Percentiles rank a stretch among this genome's conserved stretches.
Evolutionary conservation across 495 filamentous ascomycete genomes (phyloP).

Genomic region (Cercophora scortea): DNA sequence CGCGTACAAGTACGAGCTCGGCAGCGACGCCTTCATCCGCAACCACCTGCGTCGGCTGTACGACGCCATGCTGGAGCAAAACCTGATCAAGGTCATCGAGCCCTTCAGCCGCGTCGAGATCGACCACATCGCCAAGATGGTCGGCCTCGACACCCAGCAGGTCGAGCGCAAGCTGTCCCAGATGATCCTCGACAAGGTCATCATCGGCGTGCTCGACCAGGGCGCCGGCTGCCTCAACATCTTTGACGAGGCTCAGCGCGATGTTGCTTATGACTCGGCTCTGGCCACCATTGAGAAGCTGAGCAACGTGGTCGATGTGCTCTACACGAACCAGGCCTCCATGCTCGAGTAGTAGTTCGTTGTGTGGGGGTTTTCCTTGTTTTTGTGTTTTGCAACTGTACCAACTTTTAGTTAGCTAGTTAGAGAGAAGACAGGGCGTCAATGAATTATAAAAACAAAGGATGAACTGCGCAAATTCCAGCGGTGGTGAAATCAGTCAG

Average conservation of each 20-base stretch:
- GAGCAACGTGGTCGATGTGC: slow-evolving; percentile 91
- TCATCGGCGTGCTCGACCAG: slow-evolving; percentile 94
- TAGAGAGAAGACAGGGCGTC: too few species aligned
- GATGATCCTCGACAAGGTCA: slow-evolving; percentile 99
- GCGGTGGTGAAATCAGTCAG: too few species aligned
- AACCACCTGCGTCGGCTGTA: slow-evolving; percentile 91
- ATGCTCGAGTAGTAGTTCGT: slow-evolving; percentile 65
- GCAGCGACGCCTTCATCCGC: slow-evolving; percentile 87
- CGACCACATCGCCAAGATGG: slow-evolving; percentile 92
- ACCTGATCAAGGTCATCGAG: slow-evolving; percentile 98
- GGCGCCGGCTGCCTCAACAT: slow-evolving; percentile 96
- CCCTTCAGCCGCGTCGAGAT: slow-evolving; percentile 96
- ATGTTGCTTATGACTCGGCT: slow-evolving; percentile 90
- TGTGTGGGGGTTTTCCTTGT: neutral
- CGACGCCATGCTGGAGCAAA: slow-evolving; percentile 98
- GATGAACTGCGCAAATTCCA: too few species aligned
- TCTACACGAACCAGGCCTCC: slow-evolving; percentile 96
- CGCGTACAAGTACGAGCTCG: slow-evolving; percentile 83
- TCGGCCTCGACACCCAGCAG: slow-evolving; percentile 90
- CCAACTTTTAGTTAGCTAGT: too few species aligned
- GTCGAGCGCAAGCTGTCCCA: slow-evolving; percentile 96
- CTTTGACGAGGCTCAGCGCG: slow-evolving; percentile 87
- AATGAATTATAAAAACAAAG: too few species aligned
- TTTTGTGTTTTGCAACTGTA: too few species aligned
- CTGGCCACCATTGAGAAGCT: slow-evolving; percentile 94